A percentile compares a stretch with the other conserved stretches of the same genome.
phyloP scores from a whole-genome alignment of 148 eudicot species.

The Talinum fruticosum region DNA sequence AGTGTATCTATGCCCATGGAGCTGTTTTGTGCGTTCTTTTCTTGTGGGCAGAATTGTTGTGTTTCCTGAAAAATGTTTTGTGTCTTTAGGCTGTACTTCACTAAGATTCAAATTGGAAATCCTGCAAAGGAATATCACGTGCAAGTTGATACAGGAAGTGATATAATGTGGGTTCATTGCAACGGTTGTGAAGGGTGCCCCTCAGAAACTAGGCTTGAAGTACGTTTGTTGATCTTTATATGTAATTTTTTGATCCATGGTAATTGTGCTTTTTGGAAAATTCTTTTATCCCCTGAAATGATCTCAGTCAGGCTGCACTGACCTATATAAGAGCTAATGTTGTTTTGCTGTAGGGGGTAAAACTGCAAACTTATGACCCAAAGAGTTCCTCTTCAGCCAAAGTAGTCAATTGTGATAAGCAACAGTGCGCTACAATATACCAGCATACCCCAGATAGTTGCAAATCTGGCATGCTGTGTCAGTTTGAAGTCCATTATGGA shows the following conservation, averaged over 20 bases:
- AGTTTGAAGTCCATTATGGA: conserved; percentile 71
- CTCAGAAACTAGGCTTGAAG: conserved; percentile 53
- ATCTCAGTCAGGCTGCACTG: neutral
- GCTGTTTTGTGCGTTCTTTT: neutral
- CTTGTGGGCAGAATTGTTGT: neutral
- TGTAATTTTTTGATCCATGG: conserved; percentile 17
- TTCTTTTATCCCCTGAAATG: neutral
- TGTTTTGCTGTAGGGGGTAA: conserved; percentile 40
- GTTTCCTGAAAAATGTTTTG: neutral
- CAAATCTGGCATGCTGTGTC: conserved; percentile 47
- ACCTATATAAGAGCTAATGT: neutral
- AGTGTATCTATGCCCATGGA: neutral
- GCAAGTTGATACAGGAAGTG: conserved; percentile 98
- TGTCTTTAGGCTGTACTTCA: conserved; percentile 60
- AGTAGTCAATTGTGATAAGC: conserved; percentile 55
- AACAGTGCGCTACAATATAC: conserved; percentile 50
- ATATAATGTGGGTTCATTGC: conserved; percentile 80
- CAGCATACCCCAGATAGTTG: conserved; percentile 41
- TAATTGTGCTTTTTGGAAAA: neutral
- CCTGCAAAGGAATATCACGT: conserved; percentile 71
- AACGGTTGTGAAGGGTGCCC: conserved; percentile 70
- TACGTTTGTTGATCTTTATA: conserved; percentile 34
- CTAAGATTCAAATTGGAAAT: conserved; percentile 61
- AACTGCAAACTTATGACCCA: conserved; percentile 56
- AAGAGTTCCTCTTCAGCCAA: conserved; percentile 54